phyloP scores from a whole-genome alignment of 495 filamentous ascomycete genomes.

The Penicillium soppii region DNA sequence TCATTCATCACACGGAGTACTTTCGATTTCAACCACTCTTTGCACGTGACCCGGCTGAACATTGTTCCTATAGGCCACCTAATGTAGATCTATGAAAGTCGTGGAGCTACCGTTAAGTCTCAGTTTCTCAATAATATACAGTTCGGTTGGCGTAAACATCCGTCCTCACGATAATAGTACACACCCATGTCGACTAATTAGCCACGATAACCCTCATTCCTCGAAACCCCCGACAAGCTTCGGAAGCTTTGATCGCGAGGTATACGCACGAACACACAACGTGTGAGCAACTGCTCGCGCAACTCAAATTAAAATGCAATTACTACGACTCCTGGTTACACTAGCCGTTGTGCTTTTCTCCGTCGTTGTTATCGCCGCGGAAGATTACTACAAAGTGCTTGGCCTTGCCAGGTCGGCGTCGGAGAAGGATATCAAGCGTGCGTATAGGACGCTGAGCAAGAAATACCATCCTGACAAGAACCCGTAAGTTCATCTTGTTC shows the following conservation, averaged over 20 bases:
- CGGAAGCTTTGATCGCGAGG: not conserved
- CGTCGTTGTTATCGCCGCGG: conserved; percentile 51
- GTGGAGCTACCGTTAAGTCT: conserved; percentile 3
- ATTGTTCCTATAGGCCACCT: conserved; percentile 18
- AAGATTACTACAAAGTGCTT: conserved; percentile 95
- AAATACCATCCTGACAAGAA: conserved; percentile 99
- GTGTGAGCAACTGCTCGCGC: conserved; percentile 9
- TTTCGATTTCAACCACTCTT: not conserved
- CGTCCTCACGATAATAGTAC: not conserved
- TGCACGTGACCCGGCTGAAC: conserved; percentile 22
- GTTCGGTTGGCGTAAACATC: not conserved
- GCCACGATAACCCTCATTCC: not conserved
- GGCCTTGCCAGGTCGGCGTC: conserved; percentile 77
- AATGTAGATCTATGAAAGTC: conserved; percentile 7
- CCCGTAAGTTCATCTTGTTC: conserved; percentile 59
- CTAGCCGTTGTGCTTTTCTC: conserved; percentile 27
- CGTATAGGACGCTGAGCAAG: conserved; percentile 89
- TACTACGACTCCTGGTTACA: conserved; percentile 17
- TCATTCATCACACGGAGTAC: not conserved
- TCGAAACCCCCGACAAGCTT: not conserved
- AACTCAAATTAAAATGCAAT: conserved; percentile 19
- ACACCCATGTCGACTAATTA: not conserved
- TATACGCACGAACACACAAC: not conserved
- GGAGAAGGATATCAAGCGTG: conserved; percentile 92
- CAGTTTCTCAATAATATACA: not conserved